A percentile compares a stretch with the other conserved stretches of the same genome.
Conservation (phyloP, 2,329 filamentous ascomycete species). For the Nigrospora osmanthi region DNA sequence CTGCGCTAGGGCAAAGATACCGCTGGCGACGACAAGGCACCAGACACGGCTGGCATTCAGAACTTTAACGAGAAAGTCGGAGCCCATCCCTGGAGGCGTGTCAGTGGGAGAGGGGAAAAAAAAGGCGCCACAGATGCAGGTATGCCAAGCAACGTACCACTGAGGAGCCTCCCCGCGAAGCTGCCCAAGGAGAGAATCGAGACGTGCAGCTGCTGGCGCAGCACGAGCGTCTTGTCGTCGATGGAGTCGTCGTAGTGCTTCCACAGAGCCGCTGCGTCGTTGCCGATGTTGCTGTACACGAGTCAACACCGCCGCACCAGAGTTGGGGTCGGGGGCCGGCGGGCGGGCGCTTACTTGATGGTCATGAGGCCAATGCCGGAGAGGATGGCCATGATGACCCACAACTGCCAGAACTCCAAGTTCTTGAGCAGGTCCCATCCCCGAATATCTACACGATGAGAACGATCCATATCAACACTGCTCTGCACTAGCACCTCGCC, state of each 20-base stretch:
- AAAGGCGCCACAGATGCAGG: background rate
- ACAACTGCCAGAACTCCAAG: conserved; percentile 86
- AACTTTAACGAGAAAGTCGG: conserved; percentile 79
- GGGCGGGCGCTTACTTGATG: conserved; percentile 68
- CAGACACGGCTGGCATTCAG: conserved; percentile 78
- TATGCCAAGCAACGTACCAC: conserved; percentile 44
- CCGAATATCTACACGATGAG: conserved; percentile 83
- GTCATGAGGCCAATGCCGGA: conserved; percentile 96
- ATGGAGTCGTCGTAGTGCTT: conserved; percentile 71
- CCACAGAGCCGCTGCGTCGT: conserved; percentile 84
- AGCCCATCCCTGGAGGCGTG: conserved; percentile 62
- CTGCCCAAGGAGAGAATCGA: conserved; percentile 87
- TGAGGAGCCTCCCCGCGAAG: conserved; percentile 72
- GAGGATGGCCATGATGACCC: conserved; percentile 79
- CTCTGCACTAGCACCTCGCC: conserved; percentile 45
- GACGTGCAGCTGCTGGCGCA: conserved; percentile 83
- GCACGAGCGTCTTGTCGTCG: conserved; percentile 65
- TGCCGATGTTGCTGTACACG: conserved; percentile 75
- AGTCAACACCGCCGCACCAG: conserved; percentile 17
- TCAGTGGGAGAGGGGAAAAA: conserved; percentile 7
- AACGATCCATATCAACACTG: conserved; percentile 64
- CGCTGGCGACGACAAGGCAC: conserved; percentile 74
- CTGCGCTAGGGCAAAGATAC: conserved; percentile 75
- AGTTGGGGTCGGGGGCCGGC: background rate
- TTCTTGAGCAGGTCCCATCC: conserved; percentile 66